Conservation (phyloP, 306 rosid genomes). For the Astragalus glycyphyllos region DNA sequence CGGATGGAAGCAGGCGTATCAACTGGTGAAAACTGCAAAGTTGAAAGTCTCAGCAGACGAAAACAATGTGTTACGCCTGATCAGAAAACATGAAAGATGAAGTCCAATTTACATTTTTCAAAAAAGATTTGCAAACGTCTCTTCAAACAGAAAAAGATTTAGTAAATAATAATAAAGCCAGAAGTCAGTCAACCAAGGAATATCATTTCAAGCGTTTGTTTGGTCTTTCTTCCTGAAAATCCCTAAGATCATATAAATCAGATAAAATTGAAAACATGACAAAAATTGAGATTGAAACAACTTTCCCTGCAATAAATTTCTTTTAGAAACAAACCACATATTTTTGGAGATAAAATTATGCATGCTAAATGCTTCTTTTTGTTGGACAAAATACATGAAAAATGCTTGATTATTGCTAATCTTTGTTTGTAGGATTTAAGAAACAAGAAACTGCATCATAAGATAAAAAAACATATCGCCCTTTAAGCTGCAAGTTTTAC, state of each 20-base stretch:
- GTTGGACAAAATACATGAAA: neutral
- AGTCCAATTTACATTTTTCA: constrained; percentile 3
- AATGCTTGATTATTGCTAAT: constrained; percentile 6
- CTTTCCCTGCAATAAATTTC: neutral
- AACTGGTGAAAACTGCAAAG: constrained; percentile 77
- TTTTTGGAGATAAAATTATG: constrained; percentile 10
- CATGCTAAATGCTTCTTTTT: neutral
- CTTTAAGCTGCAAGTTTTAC: neutral
- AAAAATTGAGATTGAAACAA: constrained; percentile 1
- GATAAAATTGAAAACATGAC: constrained; percentile 2
- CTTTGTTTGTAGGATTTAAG: neutral
- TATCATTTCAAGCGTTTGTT: constrained; percentile 10
- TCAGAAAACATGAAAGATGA: constrained; percentile 26
- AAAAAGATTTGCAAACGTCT: neutral
- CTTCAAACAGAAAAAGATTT: constrained; percentile 3
- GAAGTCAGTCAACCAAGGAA: neutral
- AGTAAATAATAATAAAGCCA: neutral
- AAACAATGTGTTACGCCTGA: constrained; percentile 36
- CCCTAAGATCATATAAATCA: constrained; percentile 1
- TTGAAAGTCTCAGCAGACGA: constrained; percentile 42
- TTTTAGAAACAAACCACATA: neutral
- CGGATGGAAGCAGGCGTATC: constrained; percentile 73
- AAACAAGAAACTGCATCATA: constrained; percentile 23
- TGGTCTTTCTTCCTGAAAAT: neutral
- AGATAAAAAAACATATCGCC: constrained; percentile 11